Base-by-base conservation (phyloP, 139 green algal species). In the Auxenochlorella pyrenoidosa region DNA sequence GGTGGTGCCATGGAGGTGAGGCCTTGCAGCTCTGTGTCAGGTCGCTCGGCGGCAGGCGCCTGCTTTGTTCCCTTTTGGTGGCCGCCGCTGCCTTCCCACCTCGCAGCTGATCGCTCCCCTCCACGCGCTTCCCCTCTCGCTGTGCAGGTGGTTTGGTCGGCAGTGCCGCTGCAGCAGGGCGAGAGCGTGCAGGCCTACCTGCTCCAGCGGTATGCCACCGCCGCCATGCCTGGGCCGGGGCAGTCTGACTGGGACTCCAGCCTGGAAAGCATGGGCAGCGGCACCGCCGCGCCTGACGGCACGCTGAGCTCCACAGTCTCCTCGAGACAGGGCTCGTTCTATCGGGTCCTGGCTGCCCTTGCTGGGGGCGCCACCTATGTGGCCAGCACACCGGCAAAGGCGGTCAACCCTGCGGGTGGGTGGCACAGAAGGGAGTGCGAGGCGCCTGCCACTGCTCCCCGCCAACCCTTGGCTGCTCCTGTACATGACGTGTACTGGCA, bases 101-200 rank as follows among this genome's bases (percentile, higher is more conserved):
- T 13, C 43, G 47, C 76, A 82, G 30, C 76, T 32, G 18, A 19
- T 24, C 3, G 5, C 43, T 30, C n/a, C 6, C 12, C 22, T 30
- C 68, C 8, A 10, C 28, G 19, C 38, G 36, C 36, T 21, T 12
- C 1, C 41, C 38, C 13, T 41, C 1, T 1, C 41, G 40, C 24
- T n/a, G 1, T 30, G 75, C 75, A 81, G 75, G 43, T 81, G 75
- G 63, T 63, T 13, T 85, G 80, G 80, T 40, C 40, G 0, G 80
- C 54, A 63, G 54, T 13, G 12, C 54, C 80, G 32, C 63, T 85
- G 80, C 44, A 44, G 18, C 2, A 12, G 2, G 38, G 43, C 0
- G 75, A 18, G 13, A 19, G 22, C 44, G 36, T 5, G 40, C 30
- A 32, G 26, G 10, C 75, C 22, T 85, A 77, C 22, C 32, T n/a